These are phyloP conservation scores for Pythium myriotylum DNA, from an alignment of 352 stramenopile genomes.

Conservation along the genomic window DNA sequence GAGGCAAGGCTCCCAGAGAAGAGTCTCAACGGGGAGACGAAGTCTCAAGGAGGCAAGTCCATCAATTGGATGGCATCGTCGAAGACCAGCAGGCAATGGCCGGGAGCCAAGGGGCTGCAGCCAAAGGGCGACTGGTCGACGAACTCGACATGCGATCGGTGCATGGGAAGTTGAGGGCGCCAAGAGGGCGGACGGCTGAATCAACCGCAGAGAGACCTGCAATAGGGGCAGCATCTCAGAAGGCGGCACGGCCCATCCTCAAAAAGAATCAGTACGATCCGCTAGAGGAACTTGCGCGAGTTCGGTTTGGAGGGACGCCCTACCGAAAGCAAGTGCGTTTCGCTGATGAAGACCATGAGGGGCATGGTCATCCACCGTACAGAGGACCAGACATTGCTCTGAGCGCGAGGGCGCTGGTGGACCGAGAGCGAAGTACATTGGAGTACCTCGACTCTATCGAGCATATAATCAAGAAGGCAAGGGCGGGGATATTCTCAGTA, in stretches of 20 bases:
- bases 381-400: constrained; percentile 8
- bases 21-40: too few species aligned
- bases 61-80: neutral
- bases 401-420: neutral
- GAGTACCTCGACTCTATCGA: constrained; percentile 8
- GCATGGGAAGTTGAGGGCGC: neutral
- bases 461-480: neutral
- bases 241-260: too few species aligned
- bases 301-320: constrained; percentile 8
- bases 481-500: constrained; percentile 7
- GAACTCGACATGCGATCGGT: neutral
- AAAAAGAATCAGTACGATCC: neutral
- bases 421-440: constrained; percentile 1
- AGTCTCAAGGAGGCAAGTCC: too few species aligned
- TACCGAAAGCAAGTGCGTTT: constrained; percentile 2
- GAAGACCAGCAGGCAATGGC: neutral
- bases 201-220: constrained; percentile 1
- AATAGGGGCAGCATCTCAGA: constrained; percentile 2
- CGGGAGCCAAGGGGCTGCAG: neutral
- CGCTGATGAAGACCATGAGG: neutral
- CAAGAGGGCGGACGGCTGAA: neutral
- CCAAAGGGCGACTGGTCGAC: neutral
- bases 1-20: too few species aligned
- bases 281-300: constrained; percentile 14
- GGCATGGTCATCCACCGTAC: neutral